Evolutionary conservation across 2,329 filamentous ascomycete species (phyloP).

Genomic region (Exophiala aquamarina): DNA sequence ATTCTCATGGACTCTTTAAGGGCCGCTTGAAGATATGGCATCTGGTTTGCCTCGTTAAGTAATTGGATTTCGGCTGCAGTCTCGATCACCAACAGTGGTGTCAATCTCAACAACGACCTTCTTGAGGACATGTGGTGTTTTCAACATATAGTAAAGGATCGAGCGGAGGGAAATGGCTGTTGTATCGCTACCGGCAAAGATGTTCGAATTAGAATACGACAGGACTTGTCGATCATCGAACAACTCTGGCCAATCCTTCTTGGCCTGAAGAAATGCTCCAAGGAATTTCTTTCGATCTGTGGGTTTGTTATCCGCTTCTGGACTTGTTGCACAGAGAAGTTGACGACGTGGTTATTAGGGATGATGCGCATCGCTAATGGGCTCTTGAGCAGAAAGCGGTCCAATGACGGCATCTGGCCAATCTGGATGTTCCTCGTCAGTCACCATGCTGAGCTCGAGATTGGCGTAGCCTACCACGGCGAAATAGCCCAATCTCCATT

Average conservation of each 20-base stretch:
- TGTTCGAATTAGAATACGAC: conserved; percentile 1
- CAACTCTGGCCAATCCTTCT: not conserved
- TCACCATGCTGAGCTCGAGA: no score
- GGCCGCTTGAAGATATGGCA: conserved; percentile 61
- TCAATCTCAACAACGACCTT: conserved; percentile 13
- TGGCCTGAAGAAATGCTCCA: not conserved
- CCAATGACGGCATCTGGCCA: conserved; percentile 19
- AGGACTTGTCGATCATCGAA: conserved; percentile 1
- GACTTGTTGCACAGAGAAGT: no score
- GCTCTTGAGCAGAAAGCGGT: conserved; percentile 15
- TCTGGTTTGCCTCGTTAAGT: conserved; percentile 57
- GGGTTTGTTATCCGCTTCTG: no score
- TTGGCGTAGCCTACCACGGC: no score
- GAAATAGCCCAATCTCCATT: conserved; percentile 14
- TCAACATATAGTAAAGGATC: conserved; percentile 53
- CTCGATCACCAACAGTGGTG: conserved; percentile 1
- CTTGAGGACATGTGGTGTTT: conserved; percentile 30
- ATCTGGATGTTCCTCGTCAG: no score
- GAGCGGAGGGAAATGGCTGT: conserved; percentile 13
- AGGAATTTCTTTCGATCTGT: no score
- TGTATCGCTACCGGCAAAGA: conserved; percentile 17
- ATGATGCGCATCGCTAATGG: conserved; percentile 1
- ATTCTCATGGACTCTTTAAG: conserved; percentile 38
- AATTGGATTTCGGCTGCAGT: conserved; percentile 5
- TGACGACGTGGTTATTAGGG: no score